Evolutionary conservation across 805 yeast species (phyloP).

Genomic region (Pichia sporocuriosa): DNA sequence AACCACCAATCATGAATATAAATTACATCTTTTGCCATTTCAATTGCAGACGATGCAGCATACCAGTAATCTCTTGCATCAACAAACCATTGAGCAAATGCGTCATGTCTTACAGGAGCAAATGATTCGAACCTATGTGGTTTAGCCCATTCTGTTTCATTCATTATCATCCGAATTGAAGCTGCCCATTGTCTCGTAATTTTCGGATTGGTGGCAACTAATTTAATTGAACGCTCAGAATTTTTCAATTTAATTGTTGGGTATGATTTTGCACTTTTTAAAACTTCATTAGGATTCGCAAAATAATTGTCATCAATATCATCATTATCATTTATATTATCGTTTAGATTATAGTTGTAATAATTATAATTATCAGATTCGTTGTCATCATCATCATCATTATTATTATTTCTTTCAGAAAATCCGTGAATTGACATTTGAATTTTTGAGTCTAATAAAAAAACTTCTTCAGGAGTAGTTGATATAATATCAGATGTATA

Average conservation of each 20-base stretch:
- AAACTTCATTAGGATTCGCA: constrained; percentile 26
- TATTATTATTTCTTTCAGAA: constrained; percentile 13
- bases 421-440: constrained; percentile 42
- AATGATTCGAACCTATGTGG: constrained; percentile 76
- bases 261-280: constrained; percentile 37
- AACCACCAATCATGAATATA: constrained; percentile 99
- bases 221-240: constrained; percentile 68
- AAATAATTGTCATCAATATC: constrained; percentile 37
- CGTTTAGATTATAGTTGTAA: constrained; percentile 14
- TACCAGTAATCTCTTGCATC: constrained; percentile 91
- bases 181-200: constrained; percentile 69
- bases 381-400: not conserved
- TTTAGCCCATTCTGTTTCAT: constrained; percentile 64
- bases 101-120: constrained; percentile 84
- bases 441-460: constrained; percentile 76
- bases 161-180: constrained; percentile 64
- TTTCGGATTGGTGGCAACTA: constrained; percentile 59
- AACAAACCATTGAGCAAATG: constrained; percentile 93
- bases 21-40: constrained; percentile 88
- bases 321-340: constrained; percentile 12
- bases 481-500: constrained; percentile 82
- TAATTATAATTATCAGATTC: constrained; percentile 12
- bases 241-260: constrained; percentile 61
- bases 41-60: constrained; percentile 89
- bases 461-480: constrained; percentile 86